Percentiles rank a stretch among this genome's conserved stretches.
Evolutionary conservation across 148 eudicot species (phyloP).

Genomic region (Agrostemma githago): DNA sequence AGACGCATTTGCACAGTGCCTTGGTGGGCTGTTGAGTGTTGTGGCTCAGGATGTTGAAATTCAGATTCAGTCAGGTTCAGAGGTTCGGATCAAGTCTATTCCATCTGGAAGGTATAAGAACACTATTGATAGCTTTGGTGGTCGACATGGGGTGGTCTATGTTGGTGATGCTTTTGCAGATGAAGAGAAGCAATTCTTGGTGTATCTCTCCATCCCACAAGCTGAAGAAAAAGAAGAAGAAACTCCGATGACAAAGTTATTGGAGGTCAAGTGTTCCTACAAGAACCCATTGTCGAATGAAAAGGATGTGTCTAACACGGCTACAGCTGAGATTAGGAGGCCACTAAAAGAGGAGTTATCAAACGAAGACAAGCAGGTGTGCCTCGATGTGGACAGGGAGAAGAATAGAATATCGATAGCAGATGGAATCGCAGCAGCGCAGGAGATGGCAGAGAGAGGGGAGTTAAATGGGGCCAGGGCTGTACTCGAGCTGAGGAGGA

Average conservation of each 20-base stretch:
- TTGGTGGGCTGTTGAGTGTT: slow-evolving; percentile 45
- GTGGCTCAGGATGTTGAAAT: slow-evolving; percentile 30
- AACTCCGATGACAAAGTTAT: slow-evolving; percentile 8
- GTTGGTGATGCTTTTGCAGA: slow-evolving; percentile 29
- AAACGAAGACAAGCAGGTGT: slow-evolving; percentile 16
- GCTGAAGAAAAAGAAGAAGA: background rate
- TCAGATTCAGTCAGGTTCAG: background rate
- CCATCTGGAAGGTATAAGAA: slow-evolving; percentile 32
- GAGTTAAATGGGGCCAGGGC: slow-evolving; percentile 22
- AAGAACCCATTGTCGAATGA: slow-evolving; percentile 24
- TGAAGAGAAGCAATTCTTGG: slow-evolving; percentile 35
- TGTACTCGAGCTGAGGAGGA: slow-evolving; percentile 18
- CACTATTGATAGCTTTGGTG: slow-evolving; percentile 3
- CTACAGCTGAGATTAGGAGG: slow-evolving; percentile 22
- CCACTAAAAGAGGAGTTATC: slow-evolving; percentile 21
- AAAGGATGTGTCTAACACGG: slow-evolving; percentile 11
- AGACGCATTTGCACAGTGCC: slow-evolving; percentile 46
- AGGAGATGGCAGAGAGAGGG: slow-evolving; percentile 39
- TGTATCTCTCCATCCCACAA: slow-evolving; percentile 22
- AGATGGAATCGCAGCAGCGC: slow-evolving; percentile 31
- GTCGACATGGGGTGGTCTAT: slow-evolving; percentile 10
- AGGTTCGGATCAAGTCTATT: slow-evolving; percentile 23
- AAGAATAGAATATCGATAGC: slow-evolving; percentile 32
- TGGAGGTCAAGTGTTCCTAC: slow-evolving; percentile 27
- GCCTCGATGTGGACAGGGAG: slow-evolving; percentile 42